A percentile compares a stretch with the other conserved stretches of the same genome.
phyloP scores from a whole-genome alignment of 2,329 filamentous ascomycete species.

The Epichloe brachyelytri region DNA sequence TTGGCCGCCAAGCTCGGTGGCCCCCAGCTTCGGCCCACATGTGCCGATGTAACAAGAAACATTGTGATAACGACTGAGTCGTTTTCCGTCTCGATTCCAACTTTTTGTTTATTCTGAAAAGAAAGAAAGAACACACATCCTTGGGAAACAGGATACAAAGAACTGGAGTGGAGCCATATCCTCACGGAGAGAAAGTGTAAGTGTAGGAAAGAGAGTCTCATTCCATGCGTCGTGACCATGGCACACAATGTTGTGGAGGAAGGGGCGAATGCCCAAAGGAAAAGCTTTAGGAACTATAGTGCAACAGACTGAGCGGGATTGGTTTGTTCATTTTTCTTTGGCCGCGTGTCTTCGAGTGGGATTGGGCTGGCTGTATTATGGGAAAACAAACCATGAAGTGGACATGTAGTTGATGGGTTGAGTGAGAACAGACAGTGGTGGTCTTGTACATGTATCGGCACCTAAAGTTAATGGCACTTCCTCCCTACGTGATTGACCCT shows the following conservation, averaged over 20 bases:
- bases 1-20: constrained; percentile 53
- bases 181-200: neutral
- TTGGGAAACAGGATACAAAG: neutral
- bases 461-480: constrained; percentile 7
- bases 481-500: neutral
- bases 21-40: constrained; percentile 22
- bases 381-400: no score
- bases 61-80: neutral
- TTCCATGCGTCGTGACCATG: neutral
- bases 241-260: no score
- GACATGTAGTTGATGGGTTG: no score
- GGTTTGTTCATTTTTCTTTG: no score
- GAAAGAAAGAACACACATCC: neutral
- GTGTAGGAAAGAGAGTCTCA: neutral
- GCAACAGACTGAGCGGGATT: no score
- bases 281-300: no score
- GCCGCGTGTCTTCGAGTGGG: no score
- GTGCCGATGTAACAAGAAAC: constrained; percentile 17
- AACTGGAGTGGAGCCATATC: neutral
- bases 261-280: no score
- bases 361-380: no score
- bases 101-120: neutral
- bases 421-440: neutral
- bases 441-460: constrained; percentile 8
- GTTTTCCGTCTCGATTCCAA: neutral